Evolutionary conservation across 2,329 filamentous ascomycete species (phyloP), one percentile per base, ranked within the genome.

Genomic region (Fusarium staphyleae): DNA sequence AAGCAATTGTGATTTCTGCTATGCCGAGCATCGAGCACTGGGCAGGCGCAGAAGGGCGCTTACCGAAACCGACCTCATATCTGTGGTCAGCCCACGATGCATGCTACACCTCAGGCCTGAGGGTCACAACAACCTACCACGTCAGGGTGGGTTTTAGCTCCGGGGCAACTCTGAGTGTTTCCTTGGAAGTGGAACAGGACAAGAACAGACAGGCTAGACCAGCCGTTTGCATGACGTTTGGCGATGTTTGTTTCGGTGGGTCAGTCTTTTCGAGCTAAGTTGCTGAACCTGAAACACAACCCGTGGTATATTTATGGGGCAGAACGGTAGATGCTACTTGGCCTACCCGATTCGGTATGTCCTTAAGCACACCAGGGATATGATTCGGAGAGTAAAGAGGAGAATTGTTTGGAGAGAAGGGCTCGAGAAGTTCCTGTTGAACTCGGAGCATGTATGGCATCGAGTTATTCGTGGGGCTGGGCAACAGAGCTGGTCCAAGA

Each of bases 231-330:
- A 63, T 63, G 64, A 55, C 56, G 56, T 63, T 62, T 55, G 54
- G 50, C 44, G 63, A 66, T 55, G 54, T 57, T 63, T 60, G 46
- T 60, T 59, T 61, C 52, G 59, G 58, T 65, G 60, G 65, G 48
- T 51, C 52, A 51, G 43, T 40, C 47, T 48, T 49, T 54, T 45
- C 54, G 50, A 53, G 52, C 54, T 62, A 54, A 53, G 51, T 46
- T 62, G 52, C 48, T 56, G 57, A 60, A 57, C 60, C 62, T 61
- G 60, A 62, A 64, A 61, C 60, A 63, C 49, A 47, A 55, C 46
- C 59, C 47, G 43, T 51, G 48, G 48, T 45, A 54, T 62, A 64
- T 62, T 24, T 64, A 63, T 55, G 56, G 60, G 57, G 58, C 59
- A 41, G 43, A 47, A 48, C 50, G 40, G 46, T 41, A 62, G 47